Base-by-base conservation (phyloP, 495 filamentous ascomycete species). In the Neurospora tetraspora region DNA sequence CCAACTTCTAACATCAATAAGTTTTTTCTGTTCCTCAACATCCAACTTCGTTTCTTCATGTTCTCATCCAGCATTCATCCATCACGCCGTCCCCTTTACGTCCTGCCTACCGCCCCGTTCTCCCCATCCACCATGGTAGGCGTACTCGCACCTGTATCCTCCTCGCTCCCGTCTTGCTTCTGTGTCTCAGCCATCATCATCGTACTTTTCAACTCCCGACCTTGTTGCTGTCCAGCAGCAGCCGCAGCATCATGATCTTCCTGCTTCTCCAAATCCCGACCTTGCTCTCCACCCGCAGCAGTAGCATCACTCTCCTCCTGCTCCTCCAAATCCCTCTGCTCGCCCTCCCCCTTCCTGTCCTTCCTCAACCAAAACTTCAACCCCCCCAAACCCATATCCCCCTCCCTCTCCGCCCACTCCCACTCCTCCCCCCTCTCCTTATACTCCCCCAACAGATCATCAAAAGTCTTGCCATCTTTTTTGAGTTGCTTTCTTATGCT, bases 401-500 rank as follows among this genome's bases (percentile, higher is more conserved):
- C 39, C 71, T 78, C 78, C 42, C 84, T 77, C 68, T 85, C 83
- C 1, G 83, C 81, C 71, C 83, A 85, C 69, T 78, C 77, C 73
- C 85, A 85, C 2, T 79, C 76, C 20, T 75, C 72, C 0, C 80
- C 80, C 1, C 75, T 70, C 8, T 73, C 71, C 70, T 82, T 76
- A 69, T 84, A 73, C 69, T 84, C 81, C 16, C 80, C 82, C n/a
- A 87, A 74, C n/a, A 91, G 71, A 27, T 92, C 90, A 74, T 92
- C 90, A 71, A 92, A 89, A 5, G 84, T 88, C 76, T 85, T 88
- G 0, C 87, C 88, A 12, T 83, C 79, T 14, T 78, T 78, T 59
- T 88, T 89, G 1, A 90, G 91, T 53, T 85, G 84, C 68, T 84
- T 82, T 4, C 90, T 86, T 34, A 91, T 76, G 45, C 83, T 84